A percentile compares a stretch with the other conserved stretches of the same genome.
Conservation (phyloP, 2,329 filamentous ascomycete genomes). For the Pestalotiopsis sp. region DNA sequence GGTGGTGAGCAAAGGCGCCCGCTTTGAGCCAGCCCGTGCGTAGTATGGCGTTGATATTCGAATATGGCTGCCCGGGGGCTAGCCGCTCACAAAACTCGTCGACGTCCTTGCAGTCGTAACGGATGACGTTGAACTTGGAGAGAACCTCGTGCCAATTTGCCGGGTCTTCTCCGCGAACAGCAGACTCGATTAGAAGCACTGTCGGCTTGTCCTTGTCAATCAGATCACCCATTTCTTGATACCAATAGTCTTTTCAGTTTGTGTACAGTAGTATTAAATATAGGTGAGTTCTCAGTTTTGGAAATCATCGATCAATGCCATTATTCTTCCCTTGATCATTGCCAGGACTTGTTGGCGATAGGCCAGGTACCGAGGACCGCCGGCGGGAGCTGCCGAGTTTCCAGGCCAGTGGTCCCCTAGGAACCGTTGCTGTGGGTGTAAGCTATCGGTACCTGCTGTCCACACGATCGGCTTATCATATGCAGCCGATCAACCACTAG, state of each 20-base stretch:
- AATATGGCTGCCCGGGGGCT: conserved; percentile 29
- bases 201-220: conserved; percentile 13
- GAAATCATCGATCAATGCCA: not conserved
- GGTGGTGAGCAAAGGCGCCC: conserved; percentile 29
- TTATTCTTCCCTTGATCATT: not conserved
- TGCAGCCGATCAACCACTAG: not conserved
- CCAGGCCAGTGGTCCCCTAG: not conserved
- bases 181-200: conserved; percentile 18
- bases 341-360: not conserved
- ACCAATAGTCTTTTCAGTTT: not conserved
- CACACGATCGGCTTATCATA: not conserved
- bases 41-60: conserved; percentile 30
- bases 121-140: conserved; percentile 22
- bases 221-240: not conserved
- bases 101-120: conserved; percentile 24
- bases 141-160: conserved; percentile 13
- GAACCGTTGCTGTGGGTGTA: not conserved
- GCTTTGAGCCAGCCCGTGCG: conserved; percentile 35
- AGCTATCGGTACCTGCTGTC: not conserved
- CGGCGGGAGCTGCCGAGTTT: not conserved
- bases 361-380: not conserved
- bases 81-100: conserved; percentile 28
- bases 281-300: not conserved
- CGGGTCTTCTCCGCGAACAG: conserved; percentile 13
- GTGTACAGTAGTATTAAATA: not conserved